phyloP scores from a whole-genome alignment of 176 grass and related monocot species.

The Oryza glaberrima region DNA sequence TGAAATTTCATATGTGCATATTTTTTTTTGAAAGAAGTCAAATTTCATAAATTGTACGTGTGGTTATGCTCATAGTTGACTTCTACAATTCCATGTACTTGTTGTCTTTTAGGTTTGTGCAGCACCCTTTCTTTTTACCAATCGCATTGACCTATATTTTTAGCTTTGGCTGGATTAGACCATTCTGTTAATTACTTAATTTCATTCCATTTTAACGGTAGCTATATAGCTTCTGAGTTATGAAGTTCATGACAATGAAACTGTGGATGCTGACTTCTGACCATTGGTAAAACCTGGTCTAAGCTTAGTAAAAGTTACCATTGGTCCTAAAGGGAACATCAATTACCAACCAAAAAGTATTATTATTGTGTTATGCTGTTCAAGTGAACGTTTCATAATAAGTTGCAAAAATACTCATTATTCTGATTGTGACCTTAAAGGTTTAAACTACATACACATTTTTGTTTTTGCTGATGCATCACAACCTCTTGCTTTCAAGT shows the following conservation, averaged over 20 bases:
- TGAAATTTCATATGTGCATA: not conserved
- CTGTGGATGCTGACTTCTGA: constrained; percentile 20
- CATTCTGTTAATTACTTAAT: not conserved
- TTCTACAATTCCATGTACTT: not conserved
- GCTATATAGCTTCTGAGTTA: constrained; percentile 33
- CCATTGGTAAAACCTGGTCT: constrained; percentile 21
- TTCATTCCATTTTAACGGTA: constrained; percentile 28
- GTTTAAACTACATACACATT: constrained; percentile 23
- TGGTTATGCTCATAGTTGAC: not conserved
- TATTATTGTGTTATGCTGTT: constrained; percentile 29
- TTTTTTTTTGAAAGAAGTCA: too few species aligned
- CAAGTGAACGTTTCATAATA: not conserved
- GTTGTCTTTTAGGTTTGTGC: not conserved
- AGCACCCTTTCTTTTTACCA: not conserved
- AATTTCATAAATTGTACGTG: not conserved
- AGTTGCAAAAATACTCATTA: constrained; percentile 36
- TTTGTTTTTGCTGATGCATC: constrained; percentile 26
- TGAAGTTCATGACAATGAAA: constrained; percentile 38
- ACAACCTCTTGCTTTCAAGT: constrained; percentile 37
- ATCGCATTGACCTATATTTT: not conserved
- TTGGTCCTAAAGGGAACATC: constrained; percentile 21
- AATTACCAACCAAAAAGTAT: constrained; percentile 33
- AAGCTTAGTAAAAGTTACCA: constrained; percentile 39
- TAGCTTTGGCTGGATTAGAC: constrained; percentile 25
- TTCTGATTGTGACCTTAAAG: constrained; percentile 49